Conservation (phyloP, 257 asterid species). For the Fraxinus anomala region DNA sequence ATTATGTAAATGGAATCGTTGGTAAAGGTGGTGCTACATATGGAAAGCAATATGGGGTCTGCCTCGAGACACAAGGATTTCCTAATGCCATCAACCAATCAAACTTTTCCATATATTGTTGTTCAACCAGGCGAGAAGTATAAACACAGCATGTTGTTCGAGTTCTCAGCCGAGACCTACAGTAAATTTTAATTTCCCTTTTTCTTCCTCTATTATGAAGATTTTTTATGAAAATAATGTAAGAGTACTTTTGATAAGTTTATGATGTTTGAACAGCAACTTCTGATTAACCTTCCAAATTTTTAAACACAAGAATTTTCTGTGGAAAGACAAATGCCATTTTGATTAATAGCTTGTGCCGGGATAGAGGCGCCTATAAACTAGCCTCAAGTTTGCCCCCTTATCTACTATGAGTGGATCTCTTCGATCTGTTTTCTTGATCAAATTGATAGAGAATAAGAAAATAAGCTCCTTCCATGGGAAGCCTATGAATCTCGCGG, state of each 20-base stretch:
- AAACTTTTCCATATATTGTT: conserved; percentile 69
- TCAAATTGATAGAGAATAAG: too few relatives aligned
- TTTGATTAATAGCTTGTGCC: background rate
- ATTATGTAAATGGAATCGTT: conserved; percentile 66
- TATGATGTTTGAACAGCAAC: background rate
- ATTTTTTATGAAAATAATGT: background rate
- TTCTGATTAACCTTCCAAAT: background rate
- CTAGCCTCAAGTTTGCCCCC: too few relatives aligned
- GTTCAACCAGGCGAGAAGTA: conserved; percentile 82
- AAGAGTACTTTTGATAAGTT: background rate
- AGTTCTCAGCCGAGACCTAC: conserved; percentile 57
- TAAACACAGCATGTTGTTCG: conserved; percentile 77
- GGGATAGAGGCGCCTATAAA: background rate
- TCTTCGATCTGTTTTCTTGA: too few relatives aligned
- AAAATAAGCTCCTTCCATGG: too few relatives aligned
- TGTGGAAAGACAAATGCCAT: background rate
- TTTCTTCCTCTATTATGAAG: background rate
- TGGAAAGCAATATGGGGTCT: conserved; percentile 69
- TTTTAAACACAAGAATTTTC: too few relatives aligned
- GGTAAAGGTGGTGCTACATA: conserved; percentile 86
- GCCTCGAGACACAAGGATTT: conserved; percentile 93
- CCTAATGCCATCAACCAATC: conserved; percentile 85
- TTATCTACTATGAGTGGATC: too few relatives aligned
- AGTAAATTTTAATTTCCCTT: conserved; percentile 2
- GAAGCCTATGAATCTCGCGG: too few relatives aligned